Evolutionary conservation across 2,329 filamentous ascomycete species (phyloP).

Genomic region (Fusarium nelsonii): DNA sequence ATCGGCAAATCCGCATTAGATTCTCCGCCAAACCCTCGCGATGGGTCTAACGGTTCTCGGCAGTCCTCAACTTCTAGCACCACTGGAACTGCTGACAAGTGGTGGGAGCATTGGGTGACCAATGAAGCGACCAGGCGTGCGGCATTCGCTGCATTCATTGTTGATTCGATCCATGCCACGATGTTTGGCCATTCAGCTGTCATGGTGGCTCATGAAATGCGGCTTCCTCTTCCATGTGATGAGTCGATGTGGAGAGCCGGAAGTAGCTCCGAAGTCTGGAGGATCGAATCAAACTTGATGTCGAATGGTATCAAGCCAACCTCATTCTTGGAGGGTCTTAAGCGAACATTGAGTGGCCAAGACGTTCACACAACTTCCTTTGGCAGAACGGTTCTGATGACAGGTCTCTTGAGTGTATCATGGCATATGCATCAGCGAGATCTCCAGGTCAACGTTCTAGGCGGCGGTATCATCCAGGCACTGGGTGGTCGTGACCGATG

Average conservation of each 20-base stretch:
- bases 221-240: conserved; percentile 90
- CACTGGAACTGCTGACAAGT: conserved; percentile 82
- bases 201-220: conserved; percentile 97
- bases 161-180: conserved; percentile 95
- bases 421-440: conserved; percentile 99
- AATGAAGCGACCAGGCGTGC: conserved; percentile 90
- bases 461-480: conserved; percentile 76
- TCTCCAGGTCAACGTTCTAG: conserved; percentile 88
- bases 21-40: conserved; percentile 80
- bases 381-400: conserved; percentile 92
- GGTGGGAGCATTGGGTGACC: conserved; percentile 96
- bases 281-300: conserved; percentile 83
- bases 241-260: conserved; percentile 93
- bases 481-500: conserved; percentile 92
- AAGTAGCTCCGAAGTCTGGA: conserved; percentile 85
- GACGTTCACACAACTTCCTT: conserved; percentile 93
- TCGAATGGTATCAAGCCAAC: conserved; percentile 86
- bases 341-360: conserved; percentile 87
- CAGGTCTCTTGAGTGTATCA: conserved; percentile 89
- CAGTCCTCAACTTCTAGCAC: conserved; percentile 72
- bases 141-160: conserved; percentile 93
- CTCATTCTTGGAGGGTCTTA: conserved; percentile 90
- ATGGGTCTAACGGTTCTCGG: conserved; percentile 67
- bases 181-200: conserved; percentile 98
- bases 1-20: conserved; percentile 88